These are phyloP conservation scores for Nemania sp. DNA, from an alignment of 2,329 filamentous ascomycete genomes.

Conservation along the genomic window DNA sequence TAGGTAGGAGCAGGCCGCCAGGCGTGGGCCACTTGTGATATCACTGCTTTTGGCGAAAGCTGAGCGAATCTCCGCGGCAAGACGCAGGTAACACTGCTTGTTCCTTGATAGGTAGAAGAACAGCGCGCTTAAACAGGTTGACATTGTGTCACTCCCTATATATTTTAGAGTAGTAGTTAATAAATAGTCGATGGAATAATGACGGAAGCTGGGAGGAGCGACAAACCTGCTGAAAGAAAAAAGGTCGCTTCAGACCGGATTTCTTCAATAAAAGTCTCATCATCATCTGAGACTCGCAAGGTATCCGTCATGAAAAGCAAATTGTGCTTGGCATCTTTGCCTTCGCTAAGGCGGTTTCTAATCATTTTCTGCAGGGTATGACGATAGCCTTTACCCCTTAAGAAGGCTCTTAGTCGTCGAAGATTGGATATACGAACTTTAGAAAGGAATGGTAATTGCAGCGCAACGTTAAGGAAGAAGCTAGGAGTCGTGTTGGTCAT, in stretches of 20 bases:
- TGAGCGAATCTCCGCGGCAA: conserved; percentile 27
- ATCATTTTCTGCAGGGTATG: conserved; percentile 13
- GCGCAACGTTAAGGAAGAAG: conserved; percentile 20
- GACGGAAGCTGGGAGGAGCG: too few species aligned
- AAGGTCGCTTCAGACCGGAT: conserved; percentile 24
- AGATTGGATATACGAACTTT: background rate
- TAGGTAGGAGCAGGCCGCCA: background rate
- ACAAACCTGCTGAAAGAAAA: conserved; percentile 27
- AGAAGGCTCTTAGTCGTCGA: conserved; percentile 4
- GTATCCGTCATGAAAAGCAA: conserved; percentile 27
- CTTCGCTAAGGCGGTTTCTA: conserved; percentile 6
- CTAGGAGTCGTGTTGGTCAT: conserved; percentile 5
- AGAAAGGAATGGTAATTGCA: conserved; percentile 22
- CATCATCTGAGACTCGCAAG: conserved; percentile 8
- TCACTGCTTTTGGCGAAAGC: conserved; percentile 5
- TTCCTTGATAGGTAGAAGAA: conserved; percentile 29
- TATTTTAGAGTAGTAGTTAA: too few species aligned
- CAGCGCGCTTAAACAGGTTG: conserved; percentile 22
- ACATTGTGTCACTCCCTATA: conserved; percentile 29
- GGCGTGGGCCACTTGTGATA: background rate
- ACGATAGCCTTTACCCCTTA: conserved; percentile 20
- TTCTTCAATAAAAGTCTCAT: conserved; percentile 10
- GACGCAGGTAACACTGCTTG: conserved; percentile 5
- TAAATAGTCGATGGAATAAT: too few species aligned
- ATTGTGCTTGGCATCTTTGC: conserved; percentile 22